A percentile compares a stretch with the other conserved stretches of the same genome.
phyloP scores from a whole-genome alignment of 2,329 filamentous ascomycete species.

The Bipolaris zeicola region DNA sequence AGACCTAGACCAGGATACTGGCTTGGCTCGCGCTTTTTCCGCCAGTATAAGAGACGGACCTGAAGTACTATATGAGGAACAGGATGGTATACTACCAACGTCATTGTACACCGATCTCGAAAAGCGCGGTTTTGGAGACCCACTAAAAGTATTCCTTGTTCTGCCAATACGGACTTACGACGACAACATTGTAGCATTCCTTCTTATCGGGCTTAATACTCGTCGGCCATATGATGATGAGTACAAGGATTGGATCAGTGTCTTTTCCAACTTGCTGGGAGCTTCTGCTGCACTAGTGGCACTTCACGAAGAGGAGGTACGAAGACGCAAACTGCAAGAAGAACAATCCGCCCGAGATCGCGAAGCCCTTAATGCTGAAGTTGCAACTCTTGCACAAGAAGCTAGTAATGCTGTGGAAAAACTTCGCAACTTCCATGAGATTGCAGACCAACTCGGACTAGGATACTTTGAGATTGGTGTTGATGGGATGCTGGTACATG shows the following conservation, averaged over 20 bases:
- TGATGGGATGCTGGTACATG: constrained; percentile 15
- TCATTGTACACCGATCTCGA: constrained; percentile 13
- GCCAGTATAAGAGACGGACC: constrained; percentile 2
- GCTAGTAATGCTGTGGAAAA: constrained; percentile 10
- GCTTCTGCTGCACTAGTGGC: constrained; percentile 22
- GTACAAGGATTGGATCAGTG: constrained; percentile 24
- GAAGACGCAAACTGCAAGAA: constrained; percentile 16
- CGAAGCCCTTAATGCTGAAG: constrained; percentile 20
- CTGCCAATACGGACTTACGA: constrained; percentile 14
- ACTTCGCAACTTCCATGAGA: constrained; percentile 16
- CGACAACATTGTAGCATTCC: constrained; percentile 6
- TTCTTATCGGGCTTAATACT: constrained; percentile 21
- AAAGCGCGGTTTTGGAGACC: constrained; percentile 19
- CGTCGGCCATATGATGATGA: constrained; percentile 24
- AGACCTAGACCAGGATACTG: constrained; percentile 4
- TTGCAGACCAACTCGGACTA: constrained; percentile 15
- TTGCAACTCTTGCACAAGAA: constrained; percentile 15
- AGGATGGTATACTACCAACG: constrained; percentile 9
- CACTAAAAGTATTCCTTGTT: constrained; percentile 9
- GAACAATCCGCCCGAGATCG: constrained; percentile 22
- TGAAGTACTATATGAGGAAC: constrained; percentile 1
- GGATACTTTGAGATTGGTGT: constrained; percentile 20
- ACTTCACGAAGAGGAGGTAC: constrained; percentile 23
- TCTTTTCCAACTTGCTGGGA: constrained; percentile 21
- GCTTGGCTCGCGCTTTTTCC: constrained; percentile 6